These are phyloP conservation scores for Agastache rugosa DNA, from an alignment of 257 asterid genomes.

Conservation along the genomic window DNA sequence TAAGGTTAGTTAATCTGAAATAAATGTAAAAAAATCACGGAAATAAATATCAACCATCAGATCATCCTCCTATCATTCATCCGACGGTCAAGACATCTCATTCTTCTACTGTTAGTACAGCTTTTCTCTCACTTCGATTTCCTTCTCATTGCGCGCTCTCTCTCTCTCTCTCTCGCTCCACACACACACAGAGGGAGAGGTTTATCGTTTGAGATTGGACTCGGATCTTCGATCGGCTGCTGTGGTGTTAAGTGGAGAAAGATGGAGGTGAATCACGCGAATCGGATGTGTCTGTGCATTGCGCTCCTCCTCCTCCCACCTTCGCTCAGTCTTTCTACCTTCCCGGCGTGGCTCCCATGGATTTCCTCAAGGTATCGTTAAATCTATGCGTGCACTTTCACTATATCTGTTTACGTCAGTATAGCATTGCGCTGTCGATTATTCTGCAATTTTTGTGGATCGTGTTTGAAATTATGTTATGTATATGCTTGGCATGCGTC, in stretches of 20 bases:
- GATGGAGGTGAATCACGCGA: constrained; percentile 44
- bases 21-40: not conserved
- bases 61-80: too few relatives aligned
- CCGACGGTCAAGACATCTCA: not conserved
- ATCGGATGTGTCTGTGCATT: constrained; percentile 36
- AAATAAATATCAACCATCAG: constrained; percentile 18
- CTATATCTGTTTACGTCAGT: not conserved
- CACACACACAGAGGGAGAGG: too few relatives aligned
- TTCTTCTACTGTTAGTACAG: too few relatives aligned
- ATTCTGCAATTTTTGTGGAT: constrained; percentile 3
- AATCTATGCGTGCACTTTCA: not conserved
- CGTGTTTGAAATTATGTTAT: not conserved
- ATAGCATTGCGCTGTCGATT: too few relatives aligned
- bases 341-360: constrained; percentile 95
- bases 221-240: too few relatives aligned
- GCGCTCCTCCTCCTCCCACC: constrained; percentile 50
- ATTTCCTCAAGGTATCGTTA: constrained; percentile 62
- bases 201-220: too few relatives aligned
- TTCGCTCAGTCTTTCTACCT: constrained; percentile 67
- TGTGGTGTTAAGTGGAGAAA: too few relatives aligned
- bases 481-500: too few relatives aligned
- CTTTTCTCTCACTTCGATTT: constrained; percentile 15
- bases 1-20: too few relatives aligned
- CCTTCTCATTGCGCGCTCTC: too few relatives aligned
- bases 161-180: constrained; percentile 6